Percentiles rank a stretch among this genome's conserved stretches.
Evolutionary conservation across 148 eudicot species (phyloP).

Genomic region (Spergularia bocconei): DNA sequence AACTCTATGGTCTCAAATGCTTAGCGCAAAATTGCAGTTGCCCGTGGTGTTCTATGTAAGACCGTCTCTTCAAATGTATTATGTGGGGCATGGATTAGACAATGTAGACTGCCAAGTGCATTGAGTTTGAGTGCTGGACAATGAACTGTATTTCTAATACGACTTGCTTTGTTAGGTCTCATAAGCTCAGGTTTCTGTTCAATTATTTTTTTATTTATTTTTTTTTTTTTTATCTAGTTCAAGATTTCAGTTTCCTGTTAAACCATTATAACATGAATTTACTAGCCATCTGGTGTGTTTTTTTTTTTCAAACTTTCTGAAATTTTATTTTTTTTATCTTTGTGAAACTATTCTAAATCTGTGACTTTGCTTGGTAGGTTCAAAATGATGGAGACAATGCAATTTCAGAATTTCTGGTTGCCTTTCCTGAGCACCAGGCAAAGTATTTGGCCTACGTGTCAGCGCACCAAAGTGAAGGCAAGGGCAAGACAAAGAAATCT

Average conservation of each 20-base stretch:
- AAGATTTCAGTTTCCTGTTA: not conserved
- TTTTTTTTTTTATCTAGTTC: not conserved
- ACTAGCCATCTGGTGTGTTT: not conserved
- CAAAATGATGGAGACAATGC: slow-evolving; percentile 68
- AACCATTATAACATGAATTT: no score
- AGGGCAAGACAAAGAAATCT: slow-evolving; percentile 53
- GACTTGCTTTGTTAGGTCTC: not conserved
- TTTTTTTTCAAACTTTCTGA: not conserved
- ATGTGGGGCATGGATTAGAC: not conserved
- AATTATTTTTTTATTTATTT: no score
- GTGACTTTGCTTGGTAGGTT: slow-evolving; percentile 41
- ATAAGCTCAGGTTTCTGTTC: not conserved
- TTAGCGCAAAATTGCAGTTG: not conserved
- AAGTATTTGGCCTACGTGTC: slow-evolving; percentile 58
- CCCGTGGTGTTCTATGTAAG: not conserved
- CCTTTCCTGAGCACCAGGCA: slow-evolving; percentile 70
- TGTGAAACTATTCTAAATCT: not conserved
- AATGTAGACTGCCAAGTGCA: not conserved
- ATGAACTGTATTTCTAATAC: not conserved
- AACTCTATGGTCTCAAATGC: not conserved
- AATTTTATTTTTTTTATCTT: no score
- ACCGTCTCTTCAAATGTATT: not conserved
- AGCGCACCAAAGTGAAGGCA: slow-evolving; percentile 52
- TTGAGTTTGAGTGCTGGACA: not conserved
- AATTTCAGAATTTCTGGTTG: slow-evolving; percentile 57